Evolutionary conservation across 306 rosid species (phyloP).

Genomic region (Vigna reflexopilosa): DNA sequence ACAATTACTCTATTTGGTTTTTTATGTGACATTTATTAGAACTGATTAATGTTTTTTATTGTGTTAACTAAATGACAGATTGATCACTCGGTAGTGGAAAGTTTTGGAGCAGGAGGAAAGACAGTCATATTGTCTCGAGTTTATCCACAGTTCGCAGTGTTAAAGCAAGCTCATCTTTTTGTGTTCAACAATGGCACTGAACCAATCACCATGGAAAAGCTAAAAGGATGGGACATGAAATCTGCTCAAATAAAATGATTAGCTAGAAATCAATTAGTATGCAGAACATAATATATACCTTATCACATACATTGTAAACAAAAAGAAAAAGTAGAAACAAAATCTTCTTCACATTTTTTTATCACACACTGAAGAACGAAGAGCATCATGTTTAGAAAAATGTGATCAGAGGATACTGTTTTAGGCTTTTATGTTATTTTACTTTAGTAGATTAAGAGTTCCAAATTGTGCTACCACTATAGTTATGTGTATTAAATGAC

Average conservation of each 20-base stretch:
- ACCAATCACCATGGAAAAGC: conserved; percentile 58
- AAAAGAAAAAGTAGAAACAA: neutral
- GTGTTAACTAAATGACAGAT: conserved; percentile 52
- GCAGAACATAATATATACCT: neutral
- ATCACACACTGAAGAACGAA: too few relatives aligned
- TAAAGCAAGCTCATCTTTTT: conserved; percentile 58
- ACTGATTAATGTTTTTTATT: neutral
- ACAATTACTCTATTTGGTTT: neutral
- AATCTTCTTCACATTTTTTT: neutral
- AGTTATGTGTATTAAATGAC: too few relatives aligned
- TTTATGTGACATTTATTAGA: neutral
- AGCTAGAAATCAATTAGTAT: neutral
- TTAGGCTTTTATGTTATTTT: neutral
- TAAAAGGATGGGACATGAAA: conserved; percentile 82
- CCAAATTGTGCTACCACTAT: neutral
- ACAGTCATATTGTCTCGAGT: conserved; percentile 82
- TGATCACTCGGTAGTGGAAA: conserved; percentile 91
- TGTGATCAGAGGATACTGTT: neutral
- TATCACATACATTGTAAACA: neutral
- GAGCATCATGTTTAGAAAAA: neutral
- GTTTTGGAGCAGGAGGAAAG: conserved; percentile 79
- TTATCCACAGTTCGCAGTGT: conserved; percentile 69
- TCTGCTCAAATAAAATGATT: conserved; percentile 38
- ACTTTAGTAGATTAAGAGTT: neutral
- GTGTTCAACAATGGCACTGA: conserved; percentile 85